These are phyloP conservation scores for Ceratocystiopsis sp. DNA, from an alignment of 2,329 filamentous ascomycete genomes.

Conservation along the genomic window DNA sequence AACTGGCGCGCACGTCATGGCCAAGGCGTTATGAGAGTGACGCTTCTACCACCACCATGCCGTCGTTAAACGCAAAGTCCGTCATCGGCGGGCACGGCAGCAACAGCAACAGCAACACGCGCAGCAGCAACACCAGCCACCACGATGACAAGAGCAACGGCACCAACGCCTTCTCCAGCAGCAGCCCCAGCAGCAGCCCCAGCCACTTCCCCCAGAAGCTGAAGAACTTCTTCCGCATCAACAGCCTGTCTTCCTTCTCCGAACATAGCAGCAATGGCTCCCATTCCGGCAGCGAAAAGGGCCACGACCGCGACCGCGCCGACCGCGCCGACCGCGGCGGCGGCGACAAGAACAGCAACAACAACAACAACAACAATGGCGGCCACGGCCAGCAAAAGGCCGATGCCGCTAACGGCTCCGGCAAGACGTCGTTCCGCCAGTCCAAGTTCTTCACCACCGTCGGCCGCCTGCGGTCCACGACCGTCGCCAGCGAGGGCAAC, in stretches of 20 bases:
- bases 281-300: constrained; percentile 19
- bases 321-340: constrained; percentile 19
- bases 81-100: constrained; percentile 42
- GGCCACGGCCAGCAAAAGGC: constrained; percentile 3
- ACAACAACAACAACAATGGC: constrained; percentile 1
- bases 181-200: constrained; percentile 30
- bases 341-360: constrained; percentile 14
- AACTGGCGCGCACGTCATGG: constrained; percentile 10
- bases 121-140: constrained; percentile 9
- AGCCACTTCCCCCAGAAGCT: constrained; percentile 50
- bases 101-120: constrained; percentile 23
- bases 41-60: constrained; percentile 8
- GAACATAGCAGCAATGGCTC: constrained; percentile 13
- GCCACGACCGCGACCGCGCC: constrained; percentile 4
- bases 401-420: constrained; percentile 2
- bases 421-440: constrained; percentile 57
- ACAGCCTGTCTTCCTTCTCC: constrained; percentile 19
- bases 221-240: constrained; percentile 58
- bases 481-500: constrained; percentile 84
- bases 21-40: constrained; percentile 11
- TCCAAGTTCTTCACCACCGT: constrained; percentile 80
- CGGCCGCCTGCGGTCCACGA: constrained; percentile 73
- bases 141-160: constrained; percentile 30
- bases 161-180: constrained; percentile 26
- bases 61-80: constrained; percentile 29